These are phyloP conservation scores for Malus orientalis DNA, from an alignment of 306 rosid genomes.

Conservation along the genomic window DNA sequence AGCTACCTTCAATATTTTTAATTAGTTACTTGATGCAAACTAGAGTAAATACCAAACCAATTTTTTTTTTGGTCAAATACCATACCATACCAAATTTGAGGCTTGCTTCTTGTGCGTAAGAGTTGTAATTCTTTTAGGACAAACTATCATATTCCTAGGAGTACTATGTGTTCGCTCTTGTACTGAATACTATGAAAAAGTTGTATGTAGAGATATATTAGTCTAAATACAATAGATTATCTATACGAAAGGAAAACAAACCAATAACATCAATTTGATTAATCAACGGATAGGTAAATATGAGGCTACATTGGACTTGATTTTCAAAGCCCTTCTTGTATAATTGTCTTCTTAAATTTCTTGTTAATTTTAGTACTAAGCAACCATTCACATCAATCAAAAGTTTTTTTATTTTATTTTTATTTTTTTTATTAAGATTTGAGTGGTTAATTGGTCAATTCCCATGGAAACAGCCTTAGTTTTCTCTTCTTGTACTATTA, in stretches of 20 bases:
- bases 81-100: background rate
- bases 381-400: too few species aligned
- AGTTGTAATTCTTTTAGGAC: background rate
- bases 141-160: too few species aligned
- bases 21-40: background rate
- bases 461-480: background rate
- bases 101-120: background rate
- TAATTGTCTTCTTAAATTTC: too few species aligned
- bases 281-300: background rate
- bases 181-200: too few species aligned
- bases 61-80: too few species aligned
- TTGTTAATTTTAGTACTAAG: background rate
- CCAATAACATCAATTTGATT: background rate
- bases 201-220: too few species aligned
- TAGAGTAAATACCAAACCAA: background rate
- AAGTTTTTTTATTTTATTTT: too few species aligned
- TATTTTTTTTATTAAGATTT: too few species aligned
- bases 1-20: too few species aligned
- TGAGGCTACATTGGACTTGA: background rate
- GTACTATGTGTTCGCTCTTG: background rate
- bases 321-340: background rate
- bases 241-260: too few species aligned
- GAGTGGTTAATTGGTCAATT: too few species aligned
- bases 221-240: too few species aligned
- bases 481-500: background rate